Base-by-base conservation (phyloP, 768 basidiomycete genomes). In the Botryobasidium botryosum region DNA sequence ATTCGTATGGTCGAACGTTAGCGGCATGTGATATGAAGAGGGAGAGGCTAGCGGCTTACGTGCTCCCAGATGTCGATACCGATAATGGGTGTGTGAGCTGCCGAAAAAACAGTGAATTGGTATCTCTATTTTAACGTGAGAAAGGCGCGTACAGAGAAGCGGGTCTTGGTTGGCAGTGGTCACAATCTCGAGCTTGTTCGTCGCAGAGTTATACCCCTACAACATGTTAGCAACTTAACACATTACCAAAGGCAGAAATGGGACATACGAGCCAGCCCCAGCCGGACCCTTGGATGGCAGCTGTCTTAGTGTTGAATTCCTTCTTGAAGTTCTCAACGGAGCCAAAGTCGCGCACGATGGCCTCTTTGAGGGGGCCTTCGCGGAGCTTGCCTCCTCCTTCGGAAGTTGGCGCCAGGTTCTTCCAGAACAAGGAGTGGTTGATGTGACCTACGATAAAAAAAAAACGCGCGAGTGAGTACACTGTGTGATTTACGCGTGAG, bases 351-450 rank as follows among this genome's bases (percentile, higher is more conserved):
- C 64, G 53, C 5, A 60, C 58, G 54, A 92, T 75, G 36, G 79
- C 76, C 0, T 61, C 49, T 62, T 78, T 83, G 57, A 88, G 68
- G 12, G 73, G 67, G 18, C 60, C 50, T 5, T 52, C 48, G 4
- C 13, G 10, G 25, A 56, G 51, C 31, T 38, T 35, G 18, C 48
- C 48, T 3, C 47, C 49, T 6, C 21, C 35, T 12, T 35, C 47
- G 21, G 33, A 35, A 23, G 73, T 55, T 1, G 83, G 83, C 2
- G 86, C 77, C 45, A 94, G 70, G 69, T 90, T 91, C 66, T 74
- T 80, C 91, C 91, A 94, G 72, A 96, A 96, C 48, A 91, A 75
- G 43, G 87, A 82, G 68, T 88, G 86, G 66, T 90, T 88, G 70
- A 90, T 83, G 64, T 85, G 88, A 7, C 82, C 79, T 49, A 25